Conservation (phyloP, 2,329 filamentous ascomycete genomes). For the Sporothrix euskadiensis region DNA sequence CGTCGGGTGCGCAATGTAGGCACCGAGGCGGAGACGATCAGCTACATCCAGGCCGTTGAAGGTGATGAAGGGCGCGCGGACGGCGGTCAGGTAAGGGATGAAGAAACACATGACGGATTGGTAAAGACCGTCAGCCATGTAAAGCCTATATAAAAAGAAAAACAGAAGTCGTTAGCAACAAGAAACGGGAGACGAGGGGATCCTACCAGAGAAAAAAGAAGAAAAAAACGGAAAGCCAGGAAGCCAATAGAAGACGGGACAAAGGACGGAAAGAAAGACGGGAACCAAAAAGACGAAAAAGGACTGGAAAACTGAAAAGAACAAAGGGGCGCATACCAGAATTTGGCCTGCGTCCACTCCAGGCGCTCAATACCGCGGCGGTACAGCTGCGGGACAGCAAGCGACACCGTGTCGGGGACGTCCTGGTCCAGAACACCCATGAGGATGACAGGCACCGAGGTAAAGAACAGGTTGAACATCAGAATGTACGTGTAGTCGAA, state of each 20-base stretch:
- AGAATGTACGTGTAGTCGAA: conserved; percentile 98
- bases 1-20: conserved; percentile 80
- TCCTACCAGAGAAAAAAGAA: background rate
- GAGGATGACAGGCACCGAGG: conserved; percentile 88
- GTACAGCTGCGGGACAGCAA: conserved; percentile 94
- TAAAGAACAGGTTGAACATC: conserved; percentile 95
- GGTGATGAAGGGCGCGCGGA: conserved; percentile 66
- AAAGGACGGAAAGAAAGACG: background rate
- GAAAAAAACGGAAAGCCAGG: background rate
- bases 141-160: conserved; percentile 60
- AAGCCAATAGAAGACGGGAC: background rate
- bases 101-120: conserved; percentile 93
- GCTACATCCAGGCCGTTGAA: conserved; percentile 72
- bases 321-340: conserved; percentile 69
- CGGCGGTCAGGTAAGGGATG: conserved; percentile 82
- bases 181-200: background rate
- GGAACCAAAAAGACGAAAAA: background rate
- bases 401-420: conserved; percentile 87
- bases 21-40: conserved; percentile 81
- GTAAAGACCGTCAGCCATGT: conserved; percentile 93
- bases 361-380: conserved; percentile 91
- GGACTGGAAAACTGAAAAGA: conserved; percentile 29
- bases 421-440: conserved; percentile 98
- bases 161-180: conserved; percentile 8
- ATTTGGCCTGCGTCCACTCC: conserved; percentile 95